Conservation (phyloP, 1,284 basidiomycete genomes). For the Boletus nobilissimus region DNA sequence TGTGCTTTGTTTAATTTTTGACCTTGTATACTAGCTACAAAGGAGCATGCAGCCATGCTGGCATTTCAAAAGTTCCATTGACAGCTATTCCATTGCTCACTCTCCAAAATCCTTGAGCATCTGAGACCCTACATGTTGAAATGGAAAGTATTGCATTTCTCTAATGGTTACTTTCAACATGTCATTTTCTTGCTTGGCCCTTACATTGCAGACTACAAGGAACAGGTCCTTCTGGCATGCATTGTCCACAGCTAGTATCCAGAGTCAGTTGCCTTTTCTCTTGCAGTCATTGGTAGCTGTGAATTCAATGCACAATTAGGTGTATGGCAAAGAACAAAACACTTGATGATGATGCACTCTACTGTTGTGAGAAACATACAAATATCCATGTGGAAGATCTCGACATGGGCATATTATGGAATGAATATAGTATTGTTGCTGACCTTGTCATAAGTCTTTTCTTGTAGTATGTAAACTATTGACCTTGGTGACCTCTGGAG, state of each 20-base stretch:
- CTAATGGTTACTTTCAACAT: constrained; percentile 27
- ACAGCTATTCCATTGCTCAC: constrained; percentile 26
- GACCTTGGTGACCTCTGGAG: too few species aligned
- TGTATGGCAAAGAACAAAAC: too few species aligned
- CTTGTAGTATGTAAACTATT: neutral
- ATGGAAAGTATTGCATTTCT: constrained; percentile 22
- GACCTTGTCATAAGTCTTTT: too few species aligned
- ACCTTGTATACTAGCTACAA: neutral
- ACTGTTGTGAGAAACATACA: too few species aligned
- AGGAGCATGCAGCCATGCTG: neutral
- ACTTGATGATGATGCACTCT: too few species aligned
- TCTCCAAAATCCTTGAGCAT: constrained; percentile 19
- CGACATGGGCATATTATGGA: too few species aligned
- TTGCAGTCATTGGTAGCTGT: too few species aligned
- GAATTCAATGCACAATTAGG: too few species aligned
- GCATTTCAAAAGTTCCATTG: constrained; percentile 27
- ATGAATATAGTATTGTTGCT: too few species aligned
- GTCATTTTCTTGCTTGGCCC: constrained; percentile 32
- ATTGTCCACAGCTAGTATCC: constrained; percentile 38
- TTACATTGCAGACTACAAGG: constrained; percentile 41
- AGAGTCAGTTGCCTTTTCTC: constrained; percentile 13
- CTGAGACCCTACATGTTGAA: constrained; percentile 24
- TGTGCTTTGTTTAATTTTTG: neutral
- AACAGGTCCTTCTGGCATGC: constrained; percentile 34
- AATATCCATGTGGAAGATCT: too few species aligned